Evolutionary conservation across 495 filamentous ascomycete species (phyloP).

Genomic region (Xylaria cubensis): DNA sequence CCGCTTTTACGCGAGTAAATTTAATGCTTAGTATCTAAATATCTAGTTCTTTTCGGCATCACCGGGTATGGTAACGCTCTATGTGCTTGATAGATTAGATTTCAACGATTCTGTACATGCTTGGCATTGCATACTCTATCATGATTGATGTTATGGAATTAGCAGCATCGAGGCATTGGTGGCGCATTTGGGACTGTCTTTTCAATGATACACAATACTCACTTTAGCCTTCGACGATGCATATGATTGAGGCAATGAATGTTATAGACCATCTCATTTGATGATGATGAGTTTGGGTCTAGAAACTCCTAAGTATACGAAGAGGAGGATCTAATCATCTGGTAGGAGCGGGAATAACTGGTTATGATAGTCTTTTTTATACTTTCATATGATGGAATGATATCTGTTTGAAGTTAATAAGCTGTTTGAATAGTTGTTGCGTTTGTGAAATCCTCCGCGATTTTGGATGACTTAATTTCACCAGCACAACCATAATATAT

Average conservation of each 20-base stretch:
- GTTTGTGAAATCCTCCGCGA: background rate
- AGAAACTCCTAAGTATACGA: background rate
- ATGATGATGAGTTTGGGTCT: slow-evolving; percentile 6
- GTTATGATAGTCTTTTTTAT: slow-evolving; percentile 8
- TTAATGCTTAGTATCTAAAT: slow-evolving; percentile 25
- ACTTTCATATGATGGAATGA: slow-evolving; percentile 2
- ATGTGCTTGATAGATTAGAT: slow-evolving; percentile 9
- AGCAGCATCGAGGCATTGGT: background rate
- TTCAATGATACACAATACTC: background rate
- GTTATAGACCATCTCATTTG: slow-evolving; percentile 1
- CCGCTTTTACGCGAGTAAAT: slow-evolving; percentile 2
- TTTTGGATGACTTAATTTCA: background rate
- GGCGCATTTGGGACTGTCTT: background rate
- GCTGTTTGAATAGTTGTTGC: background rate
- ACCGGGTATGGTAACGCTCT: background rate
- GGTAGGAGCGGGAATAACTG: background rate
- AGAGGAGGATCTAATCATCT: slow-evolving; percentile 2
- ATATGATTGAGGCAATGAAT: slow-evolving; percentile 18
- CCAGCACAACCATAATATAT: background rate
- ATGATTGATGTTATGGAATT: background rate
- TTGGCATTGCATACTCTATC: background rate
- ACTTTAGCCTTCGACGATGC: background rate
- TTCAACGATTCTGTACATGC: background rate
- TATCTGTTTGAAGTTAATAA: background rate
- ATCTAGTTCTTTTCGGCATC: slow-evolving; percentile 6